Conservation (phyloP, 75 land plant species). For the Selaginella tamariscina region DNA sequence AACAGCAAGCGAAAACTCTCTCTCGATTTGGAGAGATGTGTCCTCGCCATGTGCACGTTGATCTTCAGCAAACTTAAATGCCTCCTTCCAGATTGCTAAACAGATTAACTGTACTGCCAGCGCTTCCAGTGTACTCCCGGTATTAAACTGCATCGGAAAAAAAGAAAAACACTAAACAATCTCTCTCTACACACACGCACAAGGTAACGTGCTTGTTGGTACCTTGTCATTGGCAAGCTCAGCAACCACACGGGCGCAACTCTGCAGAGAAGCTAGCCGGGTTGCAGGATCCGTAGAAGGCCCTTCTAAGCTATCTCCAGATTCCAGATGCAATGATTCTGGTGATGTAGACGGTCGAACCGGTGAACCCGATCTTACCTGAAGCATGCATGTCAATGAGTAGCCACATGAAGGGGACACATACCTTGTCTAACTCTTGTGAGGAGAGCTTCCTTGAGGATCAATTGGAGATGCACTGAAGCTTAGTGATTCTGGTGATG, state of each 20-base stretch:
- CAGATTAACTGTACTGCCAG: constrained; percentile 81
- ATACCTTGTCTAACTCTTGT: constrained; percentile 8
- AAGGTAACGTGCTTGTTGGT: neutral
- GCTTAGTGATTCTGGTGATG: constrained; percentile 41
- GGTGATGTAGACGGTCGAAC: constrained; percentile 25
- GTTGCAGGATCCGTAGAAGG: constrained; percentile 50
- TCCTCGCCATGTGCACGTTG: neutral
- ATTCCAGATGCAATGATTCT: constrained; percentile 34
- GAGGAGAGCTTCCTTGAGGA: constrained; percentile 29
- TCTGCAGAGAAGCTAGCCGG: constrained; percentile 61
- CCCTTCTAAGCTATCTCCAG: constrained; percentile 41
- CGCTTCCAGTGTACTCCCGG: constrained; percentile 50
- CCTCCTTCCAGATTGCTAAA: constrained; percentile 92
- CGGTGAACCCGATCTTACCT: neutral
- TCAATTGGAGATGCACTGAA: constrained; percentile 32
- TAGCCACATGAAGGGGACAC: neutral
- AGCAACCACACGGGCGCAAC: constrained; percentile 53
- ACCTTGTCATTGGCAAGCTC: constrained; percentile 80
- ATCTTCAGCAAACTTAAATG: constrained; percentile 49
- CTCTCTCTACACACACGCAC: neutral
- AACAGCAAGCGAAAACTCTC: constrained; percentile 67
- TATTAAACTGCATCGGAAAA: constrained; percentile 29
- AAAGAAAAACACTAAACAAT: neutral
- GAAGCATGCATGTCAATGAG: neutral
- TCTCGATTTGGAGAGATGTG: constrained; percentile 43